phyloP scores from a whole-genome alignment of 352 stramenopile species.

The Globisporangium uncinulatum region DNA sequence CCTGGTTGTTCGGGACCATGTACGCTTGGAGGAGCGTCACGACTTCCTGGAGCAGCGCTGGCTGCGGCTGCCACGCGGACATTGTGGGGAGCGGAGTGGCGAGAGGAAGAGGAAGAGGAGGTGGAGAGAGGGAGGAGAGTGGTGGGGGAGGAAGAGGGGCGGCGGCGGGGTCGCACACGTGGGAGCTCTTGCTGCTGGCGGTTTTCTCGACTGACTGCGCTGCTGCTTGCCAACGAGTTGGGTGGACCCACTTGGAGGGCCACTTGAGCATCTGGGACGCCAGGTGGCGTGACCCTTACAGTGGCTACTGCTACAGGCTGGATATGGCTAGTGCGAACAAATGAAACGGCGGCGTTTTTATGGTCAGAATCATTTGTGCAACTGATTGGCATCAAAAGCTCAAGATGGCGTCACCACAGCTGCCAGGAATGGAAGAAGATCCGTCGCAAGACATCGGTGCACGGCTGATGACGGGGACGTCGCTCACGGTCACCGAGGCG shows the following conservation, averaged over 20 bases:
- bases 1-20: conserved; percentile 80
- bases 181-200: no score
- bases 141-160: not conserved
- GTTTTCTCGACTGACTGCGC: not conserved
- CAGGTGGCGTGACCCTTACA: no score
- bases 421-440: not conserved
- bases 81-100: conserved; percentile 11
- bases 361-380: no score
- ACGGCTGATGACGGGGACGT: not conserved
- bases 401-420: no score
- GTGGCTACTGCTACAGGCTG: no score
- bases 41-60: conserved; percentile 67
- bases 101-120: not conserved
- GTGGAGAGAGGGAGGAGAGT: not conserved
- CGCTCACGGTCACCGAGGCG: conserved; percentile 2
- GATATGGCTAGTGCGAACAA: no score
- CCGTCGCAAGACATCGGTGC: not conserved
- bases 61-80: conserved; percentile 73
- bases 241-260: no score
- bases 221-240: not conserved
- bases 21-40: conserved; percentile 74
- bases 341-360: no score
- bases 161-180: no score
- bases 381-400: no score
- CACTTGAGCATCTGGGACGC: no score